Percentiles rank a stretch among this genome's conserved stretches.
Conservation (phyloP, 345 rosid species). For the Pistacia vera region DNA sequence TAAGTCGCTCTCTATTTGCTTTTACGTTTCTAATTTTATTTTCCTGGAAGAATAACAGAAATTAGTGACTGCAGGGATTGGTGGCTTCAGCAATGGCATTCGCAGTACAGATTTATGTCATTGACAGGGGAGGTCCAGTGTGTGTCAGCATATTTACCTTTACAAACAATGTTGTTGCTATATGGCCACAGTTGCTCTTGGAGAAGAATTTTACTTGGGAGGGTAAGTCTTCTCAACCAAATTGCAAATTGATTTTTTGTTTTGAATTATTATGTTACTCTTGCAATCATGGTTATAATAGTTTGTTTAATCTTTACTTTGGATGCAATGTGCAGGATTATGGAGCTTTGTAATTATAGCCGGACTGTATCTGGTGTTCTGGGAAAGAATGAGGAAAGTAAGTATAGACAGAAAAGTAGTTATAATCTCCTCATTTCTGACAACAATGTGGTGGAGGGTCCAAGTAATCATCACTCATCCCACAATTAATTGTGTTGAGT, state of each 20-base stretch:
- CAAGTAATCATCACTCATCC: slow-evolving; percentile 26
- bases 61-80: slow-evolving; percentile 37
- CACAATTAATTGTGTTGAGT: slow-evolving; percentile 31
- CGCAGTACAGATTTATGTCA: slow-evolving; percentile 64
- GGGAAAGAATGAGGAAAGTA: slow-evolving; percentile 61
- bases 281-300: not conserved
- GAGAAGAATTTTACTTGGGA: slow-evolving; percentile 69
- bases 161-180: slow-evolving; percentile 65
- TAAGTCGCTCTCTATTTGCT: not conserved
- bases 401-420: slow-evolving; percentile 25
- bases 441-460: slow-evolving; percentile 13
- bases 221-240: slow-evolving; percentile 39
- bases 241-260: not conserved
- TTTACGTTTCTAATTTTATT: not conserved
- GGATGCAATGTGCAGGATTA: slow-evolving; percentile 37
- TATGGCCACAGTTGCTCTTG: slow-evolving; percentile 54
- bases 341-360: slow-evolving; percentile 57
- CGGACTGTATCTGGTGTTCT: slow-evolving; percentile 60
- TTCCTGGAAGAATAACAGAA: not conserved
- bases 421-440: not conserved
- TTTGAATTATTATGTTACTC: too few relatives aligned
- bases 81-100: slow-evolving; percentile 69
- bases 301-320: not conserved
- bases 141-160: slow-evolving; percentile 61
- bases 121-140: slow-evolving; percentile 64